Conservation (phyloP, 108 stramenopile species). For the Conticribra guillardii region DNA sequence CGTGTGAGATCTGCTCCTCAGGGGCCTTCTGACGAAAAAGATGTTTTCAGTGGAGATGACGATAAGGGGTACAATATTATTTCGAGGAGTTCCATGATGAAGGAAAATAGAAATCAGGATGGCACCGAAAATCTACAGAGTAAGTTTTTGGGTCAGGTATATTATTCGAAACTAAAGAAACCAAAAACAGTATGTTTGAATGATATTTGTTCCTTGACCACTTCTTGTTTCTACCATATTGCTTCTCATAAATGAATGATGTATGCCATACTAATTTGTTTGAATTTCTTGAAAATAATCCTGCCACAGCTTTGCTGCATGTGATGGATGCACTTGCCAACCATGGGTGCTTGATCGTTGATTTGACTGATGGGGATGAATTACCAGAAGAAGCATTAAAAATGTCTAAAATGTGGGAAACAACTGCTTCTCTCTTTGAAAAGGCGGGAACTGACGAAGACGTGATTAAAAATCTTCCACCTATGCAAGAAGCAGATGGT, state of each 20-base stretch:
- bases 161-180: neutral
- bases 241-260: neutral
- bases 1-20: constrained; percentile 61
- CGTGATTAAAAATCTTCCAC: constrained; percentile 40
- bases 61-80: constrained; percentile 77
- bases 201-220: neutral
- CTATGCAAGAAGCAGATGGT: constrained; percentile 58
- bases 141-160: constrained; percentile 29
- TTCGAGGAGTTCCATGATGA: constrained; percentile 54
- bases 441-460: constrained; percentile 26
- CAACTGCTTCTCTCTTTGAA: constrained; percentile 59
- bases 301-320: constrained; percentile 58
- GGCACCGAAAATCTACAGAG: constrained; percentile 67
- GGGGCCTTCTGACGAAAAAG: constrained; percentile 47
- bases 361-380: constrained; percentile 74
- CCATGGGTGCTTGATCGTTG: constrained; percentile 82
- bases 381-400: constrained; percentile 49
- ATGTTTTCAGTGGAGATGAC: constrained; percentile 59
- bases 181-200: neutral
- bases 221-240: neutral
- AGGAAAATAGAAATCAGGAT: constrained; percentile 53
- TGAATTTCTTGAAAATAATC: neutral
- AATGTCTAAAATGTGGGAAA: constrained; percentile 73
- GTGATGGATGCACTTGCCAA: constrained; percentile 88
- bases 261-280: neutral